These are phyloP conservation scores for Beta vulgaris DNA, from an alignment of 148 eudicot genomes.

Conservation along the genomic window DNA sequence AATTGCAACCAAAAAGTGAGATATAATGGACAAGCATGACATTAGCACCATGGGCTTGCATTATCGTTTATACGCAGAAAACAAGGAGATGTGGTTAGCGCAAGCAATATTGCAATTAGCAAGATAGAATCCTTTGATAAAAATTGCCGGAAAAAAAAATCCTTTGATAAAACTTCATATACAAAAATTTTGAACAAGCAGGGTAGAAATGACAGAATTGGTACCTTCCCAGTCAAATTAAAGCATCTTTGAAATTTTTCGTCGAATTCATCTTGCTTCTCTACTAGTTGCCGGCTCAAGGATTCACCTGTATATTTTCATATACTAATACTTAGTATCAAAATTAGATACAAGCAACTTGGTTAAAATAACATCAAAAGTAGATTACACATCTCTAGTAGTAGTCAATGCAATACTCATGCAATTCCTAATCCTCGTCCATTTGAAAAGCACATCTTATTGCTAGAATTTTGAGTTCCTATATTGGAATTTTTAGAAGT, in stretches of 20 bases:
- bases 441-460: no score
- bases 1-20: not conserved
- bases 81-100: not conserved
- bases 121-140: not conserved
- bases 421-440: not conserved
- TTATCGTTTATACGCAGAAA: not conserved
- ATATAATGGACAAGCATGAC: not conserved
- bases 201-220: not conserved
- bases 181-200: not conserved
- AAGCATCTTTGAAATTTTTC: conserved; percentile 62
- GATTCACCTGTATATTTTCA: conserved; percentile 51
- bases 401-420: not conserved
- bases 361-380: not conserved
- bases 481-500: not conserved
- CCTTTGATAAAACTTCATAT: conserved; percentile 3
- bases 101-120: not conserved
- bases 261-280: conserved; percentile 69
- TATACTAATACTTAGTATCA: not conserved
- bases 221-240: conserved; percentile 68
- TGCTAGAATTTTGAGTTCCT: no score
- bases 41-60: not conserved
- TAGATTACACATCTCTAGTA: not conserved
- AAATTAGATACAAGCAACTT: not conserved
- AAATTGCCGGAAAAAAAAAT: not conserved
- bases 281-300: conserved; percentile 45